Conservation (phyloP, 257 asterid species). For the Solanum sitiens region DNA sequence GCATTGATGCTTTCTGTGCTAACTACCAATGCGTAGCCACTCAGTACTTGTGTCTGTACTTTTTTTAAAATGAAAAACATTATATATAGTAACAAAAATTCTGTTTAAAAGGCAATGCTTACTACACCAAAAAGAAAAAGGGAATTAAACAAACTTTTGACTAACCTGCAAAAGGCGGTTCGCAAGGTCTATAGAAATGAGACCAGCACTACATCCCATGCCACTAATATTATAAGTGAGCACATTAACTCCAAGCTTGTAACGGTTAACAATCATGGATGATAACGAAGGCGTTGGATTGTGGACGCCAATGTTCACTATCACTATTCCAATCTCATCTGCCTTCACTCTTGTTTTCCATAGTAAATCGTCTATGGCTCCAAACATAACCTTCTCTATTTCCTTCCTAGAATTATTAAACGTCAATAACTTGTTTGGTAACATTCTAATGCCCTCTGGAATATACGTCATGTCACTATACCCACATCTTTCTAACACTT, state of each 20-base stretch:
- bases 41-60: conserved; percentile 11
- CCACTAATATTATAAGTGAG: conserved; percentile 25
- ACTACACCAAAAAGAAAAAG: neutral
- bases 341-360: conserved; percentile 10
- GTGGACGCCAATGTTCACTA: conserved; percentile 17
- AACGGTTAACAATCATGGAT: conserved; percentile 20
- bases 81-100: neutral
- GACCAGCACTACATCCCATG: conserved; percentile 35
- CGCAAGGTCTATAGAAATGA: conserved; percentile 20
- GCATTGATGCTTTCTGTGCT: conserved; percentile 8
- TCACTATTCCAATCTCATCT: conserved; percentile 20
- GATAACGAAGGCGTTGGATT: conserved; percentile 22
- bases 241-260: conserved; percentile 20
- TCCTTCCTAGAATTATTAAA: conserved; percentile 17
- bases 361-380: conserved; percentile 19
- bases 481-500: conserved; percentile 13
- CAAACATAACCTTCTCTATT: conserved; percentile 17
- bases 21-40: conserved; percentile 20
- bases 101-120: neutral
- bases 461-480: conserved; percentile 9
- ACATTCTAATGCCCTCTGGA: neutral
- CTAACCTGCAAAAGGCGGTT: neutral
- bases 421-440: neutral
- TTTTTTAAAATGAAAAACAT: neutral
- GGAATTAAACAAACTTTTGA: no score